A percentile compares a stretch with the other conserved stretches of the same genome.
Evolutionary conservation across 2,329 filamentous ascomycete genomes (phyloP).

Genomic region (Colletotrichum sp.): DNA sequence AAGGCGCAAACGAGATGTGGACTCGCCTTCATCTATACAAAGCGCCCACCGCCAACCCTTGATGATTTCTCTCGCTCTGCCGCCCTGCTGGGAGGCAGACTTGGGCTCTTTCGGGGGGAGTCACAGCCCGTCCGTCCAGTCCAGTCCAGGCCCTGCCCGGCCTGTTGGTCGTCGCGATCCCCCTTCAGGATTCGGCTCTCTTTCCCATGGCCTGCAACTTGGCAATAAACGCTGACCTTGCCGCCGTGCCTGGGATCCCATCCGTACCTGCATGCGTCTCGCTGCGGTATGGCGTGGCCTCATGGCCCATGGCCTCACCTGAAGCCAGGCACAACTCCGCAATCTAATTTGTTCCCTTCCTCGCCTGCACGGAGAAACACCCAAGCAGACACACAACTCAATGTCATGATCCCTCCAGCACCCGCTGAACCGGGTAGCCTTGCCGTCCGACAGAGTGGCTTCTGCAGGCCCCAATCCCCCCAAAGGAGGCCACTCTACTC

Average conservation of each 20-base stretch:
- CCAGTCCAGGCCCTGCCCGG: not conserved
- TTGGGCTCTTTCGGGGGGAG: not conserved
- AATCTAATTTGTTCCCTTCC: slow-evolving; percentile 6
- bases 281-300: slow-evolving; percentile 1
- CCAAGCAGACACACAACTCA: not conserved
- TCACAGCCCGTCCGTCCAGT: not conserved
- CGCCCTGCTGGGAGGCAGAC: not conserved
- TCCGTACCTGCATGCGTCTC: not conserved
- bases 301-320: slow-evolving; percentile 16
- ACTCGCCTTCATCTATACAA: slow-evolving; percentile 6
- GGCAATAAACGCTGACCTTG: not conserved
- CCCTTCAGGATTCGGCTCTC: not conserved
- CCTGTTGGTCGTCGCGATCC: not conserved
- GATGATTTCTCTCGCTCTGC: not conserved
- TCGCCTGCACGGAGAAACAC: not conserved
- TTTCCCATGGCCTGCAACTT: not conserved
- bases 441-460: slow-evolving; percentile 2
- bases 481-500: slow-evolving; percentile 4
- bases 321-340: slow-evolving; percentile 15
- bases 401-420: not conserved
- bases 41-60: slow-evolving; percentile 4
- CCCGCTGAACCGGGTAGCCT: slow-evolving; percentile 2
- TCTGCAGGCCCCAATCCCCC: not conserved
- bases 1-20: slow-evolving; percentile 17
- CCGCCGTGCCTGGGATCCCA: not conserved